Evolutionary conservation across 2,329 filamentous ascomycete genomes (phyloP).

Genomic region (Aspergillus quadricinctus): DNA sequence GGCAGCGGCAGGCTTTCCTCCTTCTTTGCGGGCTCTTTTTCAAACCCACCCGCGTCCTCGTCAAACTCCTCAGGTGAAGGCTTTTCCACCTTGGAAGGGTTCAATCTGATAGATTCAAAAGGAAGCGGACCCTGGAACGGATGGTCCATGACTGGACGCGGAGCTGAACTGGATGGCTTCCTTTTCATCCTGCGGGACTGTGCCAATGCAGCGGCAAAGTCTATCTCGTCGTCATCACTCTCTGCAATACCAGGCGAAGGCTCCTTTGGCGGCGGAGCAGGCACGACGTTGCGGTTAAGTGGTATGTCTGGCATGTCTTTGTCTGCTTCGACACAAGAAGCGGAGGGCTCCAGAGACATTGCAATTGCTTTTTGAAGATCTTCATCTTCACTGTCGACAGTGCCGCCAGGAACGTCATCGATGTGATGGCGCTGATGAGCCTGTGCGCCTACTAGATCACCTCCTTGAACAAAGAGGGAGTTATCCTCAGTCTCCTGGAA

Average conservation of each 20-base stretch:
- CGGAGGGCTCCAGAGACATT: conserved; percentile 62
- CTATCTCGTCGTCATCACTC: conserved; percentile 70
- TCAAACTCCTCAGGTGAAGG: conserved; percentile 49
- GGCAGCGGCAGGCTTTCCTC: conserved; percentile 32
- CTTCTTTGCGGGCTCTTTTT: conserved; percentile 43
- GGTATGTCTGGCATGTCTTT: conserved; percentile 33
- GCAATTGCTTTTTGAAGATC: conserved; percentile 79
- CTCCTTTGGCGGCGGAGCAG: conserved; percentile 21
- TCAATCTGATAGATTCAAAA: conserved; percentile 75
- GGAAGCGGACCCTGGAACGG: conserved; percentile 77
- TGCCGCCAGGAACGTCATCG: conserved; percentile 57
- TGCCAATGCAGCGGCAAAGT: conserved; percentile 70
- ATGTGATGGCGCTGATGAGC: conserved; percentile 24
- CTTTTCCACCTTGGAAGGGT: conserved; percentile 44
- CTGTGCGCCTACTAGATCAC: conserved; percentile 32
- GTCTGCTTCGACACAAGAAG: conserved; percentile 36
- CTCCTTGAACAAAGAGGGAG: conserved; percentile 53
- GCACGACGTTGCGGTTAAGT: conserved; percentile 47
- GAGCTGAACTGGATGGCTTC: conserved; percentile 29
- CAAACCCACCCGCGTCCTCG: conserved; percentile 61
- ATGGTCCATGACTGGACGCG: conserved; percentile 48
- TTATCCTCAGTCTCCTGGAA: conserved; percentile 41
- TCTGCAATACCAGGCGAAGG: conserved; percentile 33
- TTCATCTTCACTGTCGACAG: conserved; percentile 54
- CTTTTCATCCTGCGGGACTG: conserved; percentile 63